A percentile compares a stretch with the other conserved stretches of the same genome.
phyloP scores from a whole-genome alignment of 257 asterid species.

The Thymus mandschuricus region DNA sequence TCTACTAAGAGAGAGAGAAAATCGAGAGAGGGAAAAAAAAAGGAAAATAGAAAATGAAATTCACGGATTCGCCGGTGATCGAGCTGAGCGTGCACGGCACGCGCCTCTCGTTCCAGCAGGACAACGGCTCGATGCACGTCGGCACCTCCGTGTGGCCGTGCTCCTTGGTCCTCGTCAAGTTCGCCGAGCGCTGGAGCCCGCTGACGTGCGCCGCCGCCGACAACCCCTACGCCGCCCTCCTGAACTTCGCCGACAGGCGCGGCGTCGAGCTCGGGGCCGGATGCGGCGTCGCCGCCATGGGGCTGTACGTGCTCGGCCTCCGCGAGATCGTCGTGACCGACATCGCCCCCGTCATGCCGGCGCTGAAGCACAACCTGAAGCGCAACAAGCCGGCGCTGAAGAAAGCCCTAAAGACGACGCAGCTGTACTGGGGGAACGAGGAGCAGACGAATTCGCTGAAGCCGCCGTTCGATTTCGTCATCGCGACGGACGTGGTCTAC shows the following conservation, averaged over 20 bases:
- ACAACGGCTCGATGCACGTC: conserved; percentile 94
- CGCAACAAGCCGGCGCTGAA: conserved; percentile 69
- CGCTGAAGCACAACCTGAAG: conserved; percentile 79
- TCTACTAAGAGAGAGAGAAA: not conserved
- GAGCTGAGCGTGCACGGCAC: conserved; percentile 60
- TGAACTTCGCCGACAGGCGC: conserved; percentile 68
- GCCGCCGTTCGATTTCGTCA: conserved; percentile 76
- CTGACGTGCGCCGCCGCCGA: conserved; percentile 40
- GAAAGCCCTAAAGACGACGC: conserved; percentile 65
- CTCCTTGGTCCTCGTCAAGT: conserved; percentile 84
- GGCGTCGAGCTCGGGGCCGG: conserved; percentile 91
- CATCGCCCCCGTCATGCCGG: conserved; percentile 97
- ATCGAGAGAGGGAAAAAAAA: not conserved
- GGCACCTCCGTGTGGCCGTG: conserved; percentile 99
- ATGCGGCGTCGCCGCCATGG: conserved; percentile 90
- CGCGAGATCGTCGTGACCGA: conserved; percentile 77
- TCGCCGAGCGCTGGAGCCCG: conserved; percentile 92
- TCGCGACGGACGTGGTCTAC: conserved; percentile 93
- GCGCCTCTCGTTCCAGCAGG: conserved; percentile 81
- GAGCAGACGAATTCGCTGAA: conserved; percentile 59
- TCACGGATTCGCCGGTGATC: conserved; percentile 86
- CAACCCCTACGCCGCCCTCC: conserved; percentile 78
- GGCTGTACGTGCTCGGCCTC: conserved; percentile 73
- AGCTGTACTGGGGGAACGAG: conserved; percentile 73
- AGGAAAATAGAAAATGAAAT: conserved; percentile 53